Percentiles rank a stretch among this genome's conserved stretches.
Conservation (phyloP, 257 asterid genomes). For the Solanum sejunctum region DNA sequence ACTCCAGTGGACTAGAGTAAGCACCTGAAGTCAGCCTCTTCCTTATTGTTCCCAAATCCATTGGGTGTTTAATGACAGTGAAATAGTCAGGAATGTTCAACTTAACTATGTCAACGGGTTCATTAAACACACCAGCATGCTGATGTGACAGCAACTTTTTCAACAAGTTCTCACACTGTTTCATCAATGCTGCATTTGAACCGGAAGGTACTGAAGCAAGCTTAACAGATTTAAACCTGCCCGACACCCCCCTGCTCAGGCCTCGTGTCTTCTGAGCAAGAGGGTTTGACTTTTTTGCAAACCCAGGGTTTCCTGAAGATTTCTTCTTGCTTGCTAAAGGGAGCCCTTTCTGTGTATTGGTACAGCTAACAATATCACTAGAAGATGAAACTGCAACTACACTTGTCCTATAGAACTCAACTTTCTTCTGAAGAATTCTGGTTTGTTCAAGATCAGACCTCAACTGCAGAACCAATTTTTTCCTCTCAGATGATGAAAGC, state of each 20-base stretch:
- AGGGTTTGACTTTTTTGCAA: slow-evolving; percentile 18
- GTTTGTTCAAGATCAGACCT: slow-evolving; percentile 66
- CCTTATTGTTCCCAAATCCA: slow-evolving; percentile 85
- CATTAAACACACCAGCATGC: slow-evolving; percentile 45
- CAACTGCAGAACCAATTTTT: slow-evolving; percentile 36
- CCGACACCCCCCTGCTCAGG: slow-evolving; percentile 47
- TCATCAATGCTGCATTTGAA: slow-evolving; percentile 26
- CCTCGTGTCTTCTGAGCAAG: slow-evolving; percentile 23
- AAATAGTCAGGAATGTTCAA: slow-evolving; percentile 70
- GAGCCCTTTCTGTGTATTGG: slow-evolving; percentile 25
- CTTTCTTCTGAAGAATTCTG: slow-evolving; percentile 37
- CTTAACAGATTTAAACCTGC: slow-evolving; percentile 38
- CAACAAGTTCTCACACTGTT: slow-evolving; percentile 62
- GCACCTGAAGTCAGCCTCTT: slow-evolving; percentile 41
- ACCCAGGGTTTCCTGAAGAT: slow-evolving; percentile 18
- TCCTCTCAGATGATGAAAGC: slow-evolving; percentile 48
- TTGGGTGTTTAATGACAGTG: slow-evolving; percentile 63
- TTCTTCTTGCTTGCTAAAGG: slow-evolving; percentile 28
- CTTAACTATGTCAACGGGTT: slow-evolving; percentile 66
- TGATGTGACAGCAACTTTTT: slow-evolving; percentile 58
- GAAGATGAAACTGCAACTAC: slow-evolving; percentile 32
- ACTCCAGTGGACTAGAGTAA: slow-evolving; percentile 51
- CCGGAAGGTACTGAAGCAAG: slow-evolving; percentile 10
- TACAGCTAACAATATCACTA: slow-evolving; percentile 36
- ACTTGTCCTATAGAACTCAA: slow-evolving; percentile 33